Conservation (phyloP, 1,284 basidiomycete genomes). For the Ganoderma sinense region DNA sequence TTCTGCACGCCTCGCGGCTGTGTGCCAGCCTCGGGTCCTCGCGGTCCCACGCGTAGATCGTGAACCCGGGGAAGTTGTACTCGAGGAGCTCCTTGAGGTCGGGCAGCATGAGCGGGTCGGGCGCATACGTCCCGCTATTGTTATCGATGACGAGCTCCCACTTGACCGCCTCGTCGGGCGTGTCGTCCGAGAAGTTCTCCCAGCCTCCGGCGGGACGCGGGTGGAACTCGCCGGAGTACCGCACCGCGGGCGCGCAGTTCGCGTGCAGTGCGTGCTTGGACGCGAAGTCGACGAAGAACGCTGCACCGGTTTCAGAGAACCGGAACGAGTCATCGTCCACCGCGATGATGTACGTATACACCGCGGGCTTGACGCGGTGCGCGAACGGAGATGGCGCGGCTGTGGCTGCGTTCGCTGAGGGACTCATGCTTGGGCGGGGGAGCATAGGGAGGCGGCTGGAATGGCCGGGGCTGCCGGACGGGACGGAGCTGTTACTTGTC, state of each 20-base stretch:
- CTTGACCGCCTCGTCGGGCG: slow-evolving; percentile 56
- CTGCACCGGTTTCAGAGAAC: slow-evolving; percentile 82
- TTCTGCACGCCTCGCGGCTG: slow-evolving; percentile 70
- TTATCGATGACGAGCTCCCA: slow-evolving; percentile 85
- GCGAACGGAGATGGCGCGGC: slow-evolving; percentile 38
- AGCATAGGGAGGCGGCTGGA: neutral
- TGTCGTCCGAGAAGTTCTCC: slow-evolving; percentile 63
- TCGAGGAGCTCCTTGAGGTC: slow-evolving; percentile 63
- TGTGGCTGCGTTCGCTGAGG: neutral
- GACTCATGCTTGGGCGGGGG: neutral
- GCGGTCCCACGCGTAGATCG: slow-evolving; percentile 60
- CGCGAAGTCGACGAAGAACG: slow-evolving; percentile 83
- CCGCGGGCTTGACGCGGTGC: slow-evolving; percentile 75
- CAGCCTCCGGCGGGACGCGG: slow-evolving; percentile 76
- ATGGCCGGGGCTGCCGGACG: slow-evolving; percentile 3
- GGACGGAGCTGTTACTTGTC: neutral
- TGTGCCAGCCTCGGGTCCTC: slow-evolving; percentile 64
- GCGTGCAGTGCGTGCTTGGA: slow-evolving; percentile 65
- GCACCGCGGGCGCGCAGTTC: slow-evolving; percentile 55
- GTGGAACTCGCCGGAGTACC: slow-evolving; percentile 82
- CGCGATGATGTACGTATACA: slow-evolving; percentile 81
- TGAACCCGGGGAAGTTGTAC: slow-evolving; percentile 74
- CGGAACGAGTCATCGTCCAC: slow-evolving; percentile 74
- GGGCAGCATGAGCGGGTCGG: slow-evolving; percentile 64
- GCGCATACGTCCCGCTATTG: slow-evolving; percentile 79